Evolutionary conservation across 352 stramenopile genomes (phyloP).

Genomic region (Globisporangium iwayamae): DNA sequence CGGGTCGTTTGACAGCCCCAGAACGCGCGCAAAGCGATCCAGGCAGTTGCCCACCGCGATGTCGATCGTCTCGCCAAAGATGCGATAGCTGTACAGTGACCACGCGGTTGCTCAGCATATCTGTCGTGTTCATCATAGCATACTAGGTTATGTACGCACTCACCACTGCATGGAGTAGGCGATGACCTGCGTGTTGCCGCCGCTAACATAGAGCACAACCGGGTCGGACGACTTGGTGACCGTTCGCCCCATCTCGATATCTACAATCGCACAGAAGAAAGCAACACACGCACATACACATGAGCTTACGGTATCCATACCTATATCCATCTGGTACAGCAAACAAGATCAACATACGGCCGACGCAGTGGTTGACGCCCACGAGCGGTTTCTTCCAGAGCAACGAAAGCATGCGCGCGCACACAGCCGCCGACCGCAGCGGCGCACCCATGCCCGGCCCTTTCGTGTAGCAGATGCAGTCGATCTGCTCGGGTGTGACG

Average conservation of each 20-base stretch:
- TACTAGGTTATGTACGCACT: background rate
- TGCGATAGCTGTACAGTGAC: conserved; percentile 85
- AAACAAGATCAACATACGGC: conserved; percentile 51
- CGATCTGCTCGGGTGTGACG: conserved; percentile 79
- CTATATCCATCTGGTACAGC: background rate
- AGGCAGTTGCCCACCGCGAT: conserved; percentile 99
- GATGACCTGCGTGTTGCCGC: conserved; percentile 98
- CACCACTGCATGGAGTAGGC: conserved; percentile 86
- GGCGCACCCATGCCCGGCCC: conserved; percentile 98
- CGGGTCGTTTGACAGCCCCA: conserved; percentile 98
- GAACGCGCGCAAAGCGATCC: conserved; percentile 95
- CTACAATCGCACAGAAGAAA: conserved; percentile 22
- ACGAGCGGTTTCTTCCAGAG: conserved; percentile 96
- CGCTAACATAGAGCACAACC: conserved; percentile 98
- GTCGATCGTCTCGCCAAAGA: conserved; percentile 99
- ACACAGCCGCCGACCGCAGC: conserved; percentile 94
- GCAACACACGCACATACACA: background rate
- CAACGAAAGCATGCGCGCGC: conserved; percentile 91
- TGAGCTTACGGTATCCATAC: background rate
- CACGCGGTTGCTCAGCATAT: background rate
- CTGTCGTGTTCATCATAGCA: background rate
- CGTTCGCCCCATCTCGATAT: conserved; percentile 99
- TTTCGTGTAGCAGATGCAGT: conserved; percentile 95
- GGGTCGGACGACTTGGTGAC: conserved; percentile 94
- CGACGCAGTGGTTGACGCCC: conserved; percentile 99